Percentiles rank a stretch among this genome's conserved stretches.
Conservation (phyloP, 2,329 filamentous ascomycete genomes). For the Calonectria pseudoreteaudii region DNA sequence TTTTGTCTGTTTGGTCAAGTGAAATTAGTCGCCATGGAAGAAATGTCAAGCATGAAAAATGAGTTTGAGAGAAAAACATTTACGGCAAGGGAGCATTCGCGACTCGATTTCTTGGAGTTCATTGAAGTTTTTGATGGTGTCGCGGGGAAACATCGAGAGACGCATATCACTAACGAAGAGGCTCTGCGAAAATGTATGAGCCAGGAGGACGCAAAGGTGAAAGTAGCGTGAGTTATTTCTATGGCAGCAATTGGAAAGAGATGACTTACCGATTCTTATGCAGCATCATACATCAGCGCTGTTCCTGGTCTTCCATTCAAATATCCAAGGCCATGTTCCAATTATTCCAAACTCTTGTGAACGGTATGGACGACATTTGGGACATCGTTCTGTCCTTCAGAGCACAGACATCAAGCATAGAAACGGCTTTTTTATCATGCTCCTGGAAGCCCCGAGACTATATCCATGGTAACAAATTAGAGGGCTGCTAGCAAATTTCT, state of each 20-base stretch:
- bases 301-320: not conserved
- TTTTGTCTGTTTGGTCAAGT: not conserved
- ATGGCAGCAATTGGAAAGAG: fast-evolving
- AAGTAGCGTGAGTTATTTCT: not conserved
- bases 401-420: not conserved
- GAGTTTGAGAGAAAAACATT: not conserved
- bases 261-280: not conserved
- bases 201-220: not conserved
- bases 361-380: not conserved
- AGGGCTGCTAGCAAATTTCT: fast-evolving
- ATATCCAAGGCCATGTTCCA: not conserved
- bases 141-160: not conserved
- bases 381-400: not conserved
- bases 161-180: not conserved
- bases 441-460: not conserved
- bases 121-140: not conserved
- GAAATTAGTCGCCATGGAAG: not conserved
- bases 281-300: not conserved
- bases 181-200: not conserved
- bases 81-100: not conserved
- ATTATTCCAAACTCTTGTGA: not conserved
- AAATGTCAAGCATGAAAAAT: not conserved
- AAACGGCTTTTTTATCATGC: not conserved
- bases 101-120: not conserved
- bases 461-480: not conserved